These are phyloP conservation scores for Hirsutella rhossiliensis DNA, from an alignment of 2,329 filamentous ascomycete genomes.

Conservation along the genomic window DNA sequence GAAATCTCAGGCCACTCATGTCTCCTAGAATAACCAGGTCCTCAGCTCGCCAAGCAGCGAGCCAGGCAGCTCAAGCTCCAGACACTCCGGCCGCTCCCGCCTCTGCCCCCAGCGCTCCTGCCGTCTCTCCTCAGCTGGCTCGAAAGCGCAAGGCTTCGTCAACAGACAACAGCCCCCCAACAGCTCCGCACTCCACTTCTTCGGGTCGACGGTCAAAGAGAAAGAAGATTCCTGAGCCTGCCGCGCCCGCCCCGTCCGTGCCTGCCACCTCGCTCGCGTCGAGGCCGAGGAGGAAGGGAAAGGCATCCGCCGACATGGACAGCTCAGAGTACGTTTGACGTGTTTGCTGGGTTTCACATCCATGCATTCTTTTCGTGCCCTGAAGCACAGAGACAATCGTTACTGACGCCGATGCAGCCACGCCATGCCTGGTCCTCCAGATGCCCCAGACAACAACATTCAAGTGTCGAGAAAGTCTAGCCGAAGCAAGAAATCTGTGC, in stretches of 20 bases:
- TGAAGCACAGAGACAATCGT: neutral
- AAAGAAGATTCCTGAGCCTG: constrained; percentile 48
- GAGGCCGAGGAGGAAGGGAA: constrained; percentile 46
- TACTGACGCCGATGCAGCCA: constrained; percentile 8
- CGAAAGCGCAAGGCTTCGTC: constrained; percentile 67
- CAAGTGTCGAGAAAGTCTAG: constrained; percentile 55
- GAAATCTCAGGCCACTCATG: constrained; percentile 55
- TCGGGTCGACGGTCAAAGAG: constrained; percentile 56
- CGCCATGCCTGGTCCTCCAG: constrained; percentile 38
- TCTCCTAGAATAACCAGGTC: constrained; percentile 94
- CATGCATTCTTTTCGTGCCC: neutral
- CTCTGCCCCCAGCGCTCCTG: constrained; percentile 15
- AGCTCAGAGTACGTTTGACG: constrained; percentile 46
- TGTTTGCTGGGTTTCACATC: neutral
- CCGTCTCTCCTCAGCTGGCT: constrained; percentile 29
- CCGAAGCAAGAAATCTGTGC: constrained; percentile 53
- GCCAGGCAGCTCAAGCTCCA: constrained; percentile 35
- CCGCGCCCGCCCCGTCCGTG: constrained; percentile 20
- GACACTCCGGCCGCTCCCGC: constrained; percentile 24
- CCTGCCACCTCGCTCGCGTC: constrained; percentile 18
- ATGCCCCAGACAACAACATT: constrained; percentile 44
- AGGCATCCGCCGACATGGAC: constrained; percentile 56
- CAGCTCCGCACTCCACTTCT: constrained; percentile 13
- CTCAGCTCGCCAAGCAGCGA: constrained; percentile 79
- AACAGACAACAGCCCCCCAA: constrained; percentile 34